Conservation (phyloP, 768 basidiomycete species). For the Rhizopogon salebrosus region DNA sequence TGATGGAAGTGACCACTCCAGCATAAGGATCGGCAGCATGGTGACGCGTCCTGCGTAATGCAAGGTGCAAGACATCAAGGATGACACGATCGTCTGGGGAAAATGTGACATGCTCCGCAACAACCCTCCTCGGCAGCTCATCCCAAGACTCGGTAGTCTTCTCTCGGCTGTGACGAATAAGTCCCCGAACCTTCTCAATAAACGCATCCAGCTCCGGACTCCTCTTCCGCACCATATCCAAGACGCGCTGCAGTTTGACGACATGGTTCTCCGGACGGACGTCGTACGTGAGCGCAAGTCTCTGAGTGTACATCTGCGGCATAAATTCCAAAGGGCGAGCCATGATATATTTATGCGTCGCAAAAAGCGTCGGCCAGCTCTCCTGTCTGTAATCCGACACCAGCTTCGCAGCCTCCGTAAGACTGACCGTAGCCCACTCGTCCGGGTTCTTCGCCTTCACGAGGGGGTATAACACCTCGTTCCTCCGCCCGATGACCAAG, state of each 20-base stretch:
- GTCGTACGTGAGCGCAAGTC: constrained; percentile 44
- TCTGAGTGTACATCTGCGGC: constrained; percentile 40
- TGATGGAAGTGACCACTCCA: constrained; percentile 44
- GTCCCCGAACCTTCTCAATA: constrained; percentile 38
- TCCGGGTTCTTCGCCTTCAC: constrained; percentile 41
- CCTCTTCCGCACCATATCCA: constrained; percentile 38
- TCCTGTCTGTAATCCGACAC: constrained; percentile 26
- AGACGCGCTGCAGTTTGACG: constrained; percentile 42
- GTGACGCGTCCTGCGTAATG: constrained; percentile 41
- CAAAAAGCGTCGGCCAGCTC: constrained; percentile 35
- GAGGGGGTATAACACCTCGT: constrained; percentile 33
- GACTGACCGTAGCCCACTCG: constrained; percentile 52
- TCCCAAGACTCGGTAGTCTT: constrained; percentile 25
- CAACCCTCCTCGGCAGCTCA: constrained; percentile 23
- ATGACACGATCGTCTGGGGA: constrained; percentile 49
- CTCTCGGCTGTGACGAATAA: constrained; percentile 34
- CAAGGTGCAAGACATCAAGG: constrained; percentile 51
- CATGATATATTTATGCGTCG: constrained; percentile 65
- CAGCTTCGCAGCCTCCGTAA: constrained; percentile 46
- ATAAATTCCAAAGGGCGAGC: constrained; percentile 46
- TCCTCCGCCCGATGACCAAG: constrained; percentile 28
- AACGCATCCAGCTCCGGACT: constrained; percentile 44
- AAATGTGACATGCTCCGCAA: constrained; percentile 33
- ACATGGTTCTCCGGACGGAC: constrained; percentile 62
- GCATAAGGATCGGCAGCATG: constrained; percentile 63